Conservation (phyloP, 352 stramenopile species). For the Pythium folliculosum region DNA sequence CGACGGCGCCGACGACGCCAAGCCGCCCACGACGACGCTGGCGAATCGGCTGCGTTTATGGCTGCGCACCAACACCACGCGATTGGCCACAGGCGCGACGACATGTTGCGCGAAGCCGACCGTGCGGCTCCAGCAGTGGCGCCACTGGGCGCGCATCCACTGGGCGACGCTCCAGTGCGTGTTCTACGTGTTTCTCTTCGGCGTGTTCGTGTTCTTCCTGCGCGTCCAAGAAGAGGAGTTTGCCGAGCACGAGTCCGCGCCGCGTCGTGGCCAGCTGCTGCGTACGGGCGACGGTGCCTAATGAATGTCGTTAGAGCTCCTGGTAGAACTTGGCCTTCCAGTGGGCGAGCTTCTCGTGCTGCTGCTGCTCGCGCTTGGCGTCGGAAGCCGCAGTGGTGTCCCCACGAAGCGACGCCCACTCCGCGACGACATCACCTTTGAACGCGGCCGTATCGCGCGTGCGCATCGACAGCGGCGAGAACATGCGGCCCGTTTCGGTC, state of each 20-base stretch:
- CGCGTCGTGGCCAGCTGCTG: neutral
- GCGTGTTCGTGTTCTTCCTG: conserved; percentile 63
- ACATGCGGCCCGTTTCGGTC: neutral
- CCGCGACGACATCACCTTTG: conserved; percentile 18
- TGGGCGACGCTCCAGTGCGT: conserved; percentile 55
- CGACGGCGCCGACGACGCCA: neutral
- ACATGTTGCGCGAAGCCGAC: neutral
- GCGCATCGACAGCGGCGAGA: conserved; percentile 12
- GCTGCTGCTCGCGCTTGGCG: neutral
- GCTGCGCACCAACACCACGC: neutral
- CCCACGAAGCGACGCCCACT: conserved; percentile 14
- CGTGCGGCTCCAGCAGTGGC: conserved; percentile 39
- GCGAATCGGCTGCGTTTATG: neutral
- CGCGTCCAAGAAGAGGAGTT: conserved; percentile 65
- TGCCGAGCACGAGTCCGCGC: conserved; percentile 22
- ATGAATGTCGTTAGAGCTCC: conserved; percentile 14
- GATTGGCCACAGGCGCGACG: neutral
- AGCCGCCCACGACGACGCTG: neutral
- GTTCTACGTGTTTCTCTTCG: conserved; percentile 66
- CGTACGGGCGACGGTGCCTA: neutral
- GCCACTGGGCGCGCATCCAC: conserved; percentile 56
- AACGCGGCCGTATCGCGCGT: conserved; percentile 13
- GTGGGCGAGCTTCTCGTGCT: conserved; percentile 23
- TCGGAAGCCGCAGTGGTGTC: too few relatives aligned
- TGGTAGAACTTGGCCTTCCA: conserved; percentile 34